A percentile compares a stretch with the other conserved stretches of the same genome.
phyloP scores from a whole-genome alignment of 306 rosid species.

The Neltuma alba region DNA sequence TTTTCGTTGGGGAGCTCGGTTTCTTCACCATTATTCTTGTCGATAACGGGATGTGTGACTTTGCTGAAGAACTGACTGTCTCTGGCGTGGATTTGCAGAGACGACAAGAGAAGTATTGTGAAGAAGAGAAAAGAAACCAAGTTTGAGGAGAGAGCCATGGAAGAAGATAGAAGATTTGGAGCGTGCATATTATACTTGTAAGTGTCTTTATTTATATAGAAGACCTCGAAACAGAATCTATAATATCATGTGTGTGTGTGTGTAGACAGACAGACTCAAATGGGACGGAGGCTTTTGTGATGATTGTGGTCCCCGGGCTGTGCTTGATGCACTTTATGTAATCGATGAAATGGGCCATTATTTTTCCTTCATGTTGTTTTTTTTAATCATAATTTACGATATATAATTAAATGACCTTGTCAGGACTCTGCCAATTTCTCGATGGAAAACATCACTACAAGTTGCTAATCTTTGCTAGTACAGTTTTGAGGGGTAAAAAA shows the following conservation, averaged over 20 bases:
- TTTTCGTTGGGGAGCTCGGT: conserved; percentile 46
- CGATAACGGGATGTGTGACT: conserved; percentile 48
- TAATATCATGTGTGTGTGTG: no score
- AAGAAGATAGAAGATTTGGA: background rate
- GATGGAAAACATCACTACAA: conserved; percentile 35
- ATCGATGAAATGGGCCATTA: conserved; percentile 29
- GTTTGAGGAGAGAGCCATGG: conserved; percentile 54
- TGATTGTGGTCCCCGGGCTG: conserved; percentile 49
- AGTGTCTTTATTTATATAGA: conserved; percentile 48
- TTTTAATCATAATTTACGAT: background rate
- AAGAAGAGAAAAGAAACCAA: conserved; percentile 44
- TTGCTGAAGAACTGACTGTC: conserved; percentile 90
- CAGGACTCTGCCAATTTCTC: background rate
- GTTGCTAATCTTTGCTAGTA: conserved; percentile 5
- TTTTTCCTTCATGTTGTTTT: background rate
- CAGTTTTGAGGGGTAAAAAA: background rate
- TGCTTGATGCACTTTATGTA: background rate
- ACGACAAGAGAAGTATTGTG: conserved; percentile 48
- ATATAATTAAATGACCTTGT: background rate
- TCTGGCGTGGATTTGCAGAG: conserved; percentile 63
- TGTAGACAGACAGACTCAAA: conserved; percentile 7
- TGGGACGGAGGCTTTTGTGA: conserved; percentile 36
- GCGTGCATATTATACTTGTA: conserved; percentile 11
- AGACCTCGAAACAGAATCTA: background rate
- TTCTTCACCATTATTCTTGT: conserved; percentile 44